A percentile compares a stretch with the other conserved stretches of the same genome.
Conservation (phyloP, 2,329 filamentous ascomycete genomes). For the Aspergillus chevalieri region DNA sequence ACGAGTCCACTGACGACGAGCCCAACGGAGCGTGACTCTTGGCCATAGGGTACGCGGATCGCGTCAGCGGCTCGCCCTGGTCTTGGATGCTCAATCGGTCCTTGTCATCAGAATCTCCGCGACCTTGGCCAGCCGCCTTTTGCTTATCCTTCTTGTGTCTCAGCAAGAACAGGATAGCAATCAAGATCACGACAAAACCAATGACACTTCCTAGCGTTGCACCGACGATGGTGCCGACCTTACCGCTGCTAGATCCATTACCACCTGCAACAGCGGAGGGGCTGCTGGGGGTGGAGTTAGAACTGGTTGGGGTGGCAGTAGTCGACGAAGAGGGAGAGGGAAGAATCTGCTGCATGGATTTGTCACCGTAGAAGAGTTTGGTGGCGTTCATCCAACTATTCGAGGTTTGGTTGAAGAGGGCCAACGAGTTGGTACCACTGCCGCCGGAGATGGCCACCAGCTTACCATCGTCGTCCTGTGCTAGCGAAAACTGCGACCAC, state of each 20-base stretch:
- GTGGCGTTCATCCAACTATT: slow-evolving; percentile 76
- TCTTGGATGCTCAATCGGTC: slow-evolving; percentile 47
- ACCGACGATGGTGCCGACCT: slow-evolving; percentile 60
- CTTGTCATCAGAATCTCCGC: slow-evolving; percentile 49
- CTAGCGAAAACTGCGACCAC: slow-evolving; percentile 65
- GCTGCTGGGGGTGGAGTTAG: slow-evolving; percentile 24
- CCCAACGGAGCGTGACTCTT: slow-evolving; percentile 33
- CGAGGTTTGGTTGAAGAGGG: slow-evolving; percentile 67
- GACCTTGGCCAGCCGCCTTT: slow-evolving; percentile 42
- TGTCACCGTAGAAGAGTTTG: slow-evolving; percentile 50
- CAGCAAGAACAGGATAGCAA: slow-evolving; percentile 64
- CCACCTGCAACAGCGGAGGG: slow-evolving; percentile 29
- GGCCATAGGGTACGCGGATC: slow-evolving; percentile 40
- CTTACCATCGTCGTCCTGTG: slow-evolving; percentile 54
- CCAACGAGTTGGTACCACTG: slow-evolving; percentile 58
- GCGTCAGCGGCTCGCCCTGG: slow-evolving; percentile 38
- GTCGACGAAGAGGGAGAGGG: slow-evolving; percentile 26
- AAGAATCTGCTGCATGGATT: slow-evolving; percentile 34
- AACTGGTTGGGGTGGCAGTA: slow-evolving; percentile 20
- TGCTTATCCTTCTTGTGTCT: slow-evolving; percentile 52
- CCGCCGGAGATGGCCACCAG: slow-evolving; percentile 76
- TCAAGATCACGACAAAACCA: slow-evolving; percentile 64
- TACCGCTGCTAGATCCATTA: slow-evolving; percentile 21
- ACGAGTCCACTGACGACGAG: slow-evolving; percentile 31
- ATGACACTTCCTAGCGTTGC: slow-evolving; percentile 77